Evolutionary conservation across 176 grass and related monocot species (phyloP).

Genomic region (Oropetium thomaeum): DNA sequence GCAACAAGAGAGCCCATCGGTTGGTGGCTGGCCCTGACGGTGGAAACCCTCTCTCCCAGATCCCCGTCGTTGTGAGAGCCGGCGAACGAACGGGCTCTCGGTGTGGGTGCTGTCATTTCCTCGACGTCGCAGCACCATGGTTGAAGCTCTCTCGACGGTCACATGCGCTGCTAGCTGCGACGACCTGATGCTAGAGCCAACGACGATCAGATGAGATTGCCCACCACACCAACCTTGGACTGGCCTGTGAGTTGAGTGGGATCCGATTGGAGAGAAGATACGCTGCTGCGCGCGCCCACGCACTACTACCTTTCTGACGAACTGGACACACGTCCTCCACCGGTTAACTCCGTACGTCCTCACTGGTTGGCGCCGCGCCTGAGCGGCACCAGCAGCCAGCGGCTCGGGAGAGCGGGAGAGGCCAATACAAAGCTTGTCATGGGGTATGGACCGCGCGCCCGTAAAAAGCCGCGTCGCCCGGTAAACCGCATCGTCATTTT

Average conservation of each 20-base stretch:
- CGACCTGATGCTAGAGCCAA: neutral
- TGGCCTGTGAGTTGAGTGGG: conserved; percentile 29
- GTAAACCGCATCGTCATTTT: neutral
- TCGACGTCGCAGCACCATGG: neutral
- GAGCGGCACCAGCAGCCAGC: neutral
- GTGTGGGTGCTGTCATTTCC: conserved; percentile 42
- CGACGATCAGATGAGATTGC: neutral
- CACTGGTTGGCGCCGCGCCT: neutral
- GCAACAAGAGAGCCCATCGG: neutral
- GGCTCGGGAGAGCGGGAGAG: neutral
- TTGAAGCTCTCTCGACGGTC: neutral
- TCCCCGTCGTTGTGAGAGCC: neutral
- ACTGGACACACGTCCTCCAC: neutral
- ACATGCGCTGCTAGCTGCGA: conserved; percentile 22
- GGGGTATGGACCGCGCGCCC: neutral
- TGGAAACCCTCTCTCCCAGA: neutral
- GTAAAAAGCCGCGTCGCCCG: neutral
- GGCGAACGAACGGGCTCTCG: neutral
- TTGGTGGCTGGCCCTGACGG: neutral
- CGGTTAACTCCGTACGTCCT: neutral
- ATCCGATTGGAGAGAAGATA: neutral
- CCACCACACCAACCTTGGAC: neutral
- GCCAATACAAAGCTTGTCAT: neutral
- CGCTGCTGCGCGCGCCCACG: neutral
- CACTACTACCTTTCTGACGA: neutral